Evolutionary conservation across 2,329 filamentous ascomycete species (phyloP), one percentile per base, ranked within the genome.

Genomic region (Fusarium sp.): DNA sequence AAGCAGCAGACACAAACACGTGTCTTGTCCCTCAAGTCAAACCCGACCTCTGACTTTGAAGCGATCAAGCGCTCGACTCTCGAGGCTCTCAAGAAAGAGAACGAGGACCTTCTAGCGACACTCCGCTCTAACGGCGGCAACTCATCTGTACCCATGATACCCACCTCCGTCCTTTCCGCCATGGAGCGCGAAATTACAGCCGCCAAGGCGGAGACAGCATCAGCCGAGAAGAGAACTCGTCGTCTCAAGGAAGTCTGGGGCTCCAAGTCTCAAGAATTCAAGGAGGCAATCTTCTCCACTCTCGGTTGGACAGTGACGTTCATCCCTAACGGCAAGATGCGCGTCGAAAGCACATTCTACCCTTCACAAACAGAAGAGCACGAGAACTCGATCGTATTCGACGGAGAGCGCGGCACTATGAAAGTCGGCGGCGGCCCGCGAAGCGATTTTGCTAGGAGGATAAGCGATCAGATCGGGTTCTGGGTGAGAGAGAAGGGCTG

Each of bases 251-350:
- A 98, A 76, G 96, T 98, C 59, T 99, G 94, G 92, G 89, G 89
- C 0, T 88, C 92, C 71, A 99, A 98, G 79, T 94, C 92, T 2
- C 89, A 92, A 73, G 96, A 99, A 81, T 98, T 99, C 82, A 93
- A 97, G 50, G 94, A 98, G 81, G 94, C 94, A 33, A 94, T 99
- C 61, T 94, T 94, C 67, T 94, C 91, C 21, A 91, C 97, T 1
- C 86, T 99, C 0, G 96, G 96, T 1, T 99, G 94, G 92, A 95
- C 95, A 54, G 89, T 98, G 14, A 94, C 96, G 33, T 98, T 99
- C 78, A 91, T 98, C 78, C 94, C 94, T n/a, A 97, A 97, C 78
- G 96, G 96, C 42, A 95, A 97, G 75, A 97, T 98, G 81, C 91
- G 94, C 33, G 93, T 98, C 22, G 97, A 95, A 56, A 92, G 88